A percentile compares a stretch with the other conserved stretches of the same genome.
Evolutionary conservation across 257 asterid genomes (phyloP).

Genomic region (Rubia yunnanensis): DNA sequence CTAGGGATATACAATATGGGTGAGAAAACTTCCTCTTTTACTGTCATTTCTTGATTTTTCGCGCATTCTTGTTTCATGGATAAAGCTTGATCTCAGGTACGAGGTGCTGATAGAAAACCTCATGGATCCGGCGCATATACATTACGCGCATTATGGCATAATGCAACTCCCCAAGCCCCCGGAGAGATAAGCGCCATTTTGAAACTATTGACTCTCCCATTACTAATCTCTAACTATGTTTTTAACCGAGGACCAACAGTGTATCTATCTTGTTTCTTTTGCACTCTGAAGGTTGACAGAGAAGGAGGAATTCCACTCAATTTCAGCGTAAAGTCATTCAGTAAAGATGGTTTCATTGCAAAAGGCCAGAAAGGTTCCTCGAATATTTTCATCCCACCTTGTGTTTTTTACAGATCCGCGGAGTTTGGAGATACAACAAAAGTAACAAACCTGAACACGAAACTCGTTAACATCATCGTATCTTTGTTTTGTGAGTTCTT

Average conservation of each 20-base stretch:
- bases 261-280: conserved; percentile 12
- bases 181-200: conserved; percentile 55
- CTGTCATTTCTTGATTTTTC: background rate
- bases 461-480: background rate
- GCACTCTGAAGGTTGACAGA: conserved; percentile 76
- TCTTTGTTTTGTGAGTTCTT: background rate
- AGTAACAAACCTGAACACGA: conserved; percentile 20
- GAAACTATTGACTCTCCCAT: background rate
- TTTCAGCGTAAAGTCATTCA: conserved; percentile 34
- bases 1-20: conserved; percentile 84
- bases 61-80: conserved; percentile 1
- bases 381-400: conserved; percentile 51
- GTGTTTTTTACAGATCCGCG: conserved; percentile 41
- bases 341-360: conserved; percentile 46
- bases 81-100: conserved; percentile 44
- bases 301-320: conserved; percentile 85
- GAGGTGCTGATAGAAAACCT: conserved; percentile 81
- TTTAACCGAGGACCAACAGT: conserved; percentile 25
- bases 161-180: conserved; percentile 43
- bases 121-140: conserved; percentile 97
- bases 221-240: background rate
- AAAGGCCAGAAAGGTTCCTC: conserved; percentile 26
- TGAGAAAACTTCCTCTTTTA: conserved; percentile 17
- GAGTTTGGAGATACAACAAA: conserved; percentile 33
- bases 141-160: conserved; percentile 84